Base-by-base conservation (phyloP, 495 filamentous ascomycete genomes). In the Zalerion maritima region DNA sequence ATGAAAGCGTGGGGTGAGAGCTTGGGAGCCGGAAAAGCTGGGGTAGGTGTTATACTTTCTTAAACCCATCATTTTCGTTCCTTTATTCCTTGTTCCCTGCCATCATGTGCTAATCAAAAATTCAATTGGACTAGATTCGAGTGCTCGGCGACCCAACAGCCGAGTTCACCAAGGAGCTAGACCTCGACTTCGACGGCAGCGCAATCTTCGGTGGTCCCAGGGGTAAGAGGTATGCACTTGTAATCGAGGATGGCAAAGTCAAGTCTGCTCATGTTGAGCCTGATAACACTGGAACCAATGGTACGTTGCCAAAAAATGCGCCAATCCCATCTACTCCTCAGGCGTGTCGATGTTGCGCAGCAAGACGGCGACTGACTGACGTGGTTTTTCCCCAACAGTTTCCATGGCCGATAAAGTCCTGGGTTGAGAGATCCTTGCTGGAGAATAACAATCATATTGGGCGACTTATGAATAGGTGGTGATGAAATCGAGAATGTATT, bases 71-170 rank as follows among this genome's bases (percentile, higher is more conserved):
- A 31, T 12, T 12, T 6, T 13, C 8, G 8, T 8, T 28, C 26
- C 17, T 9, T 5, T 11, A 24, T 14, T 25, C 14, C 18, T 10
- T 16, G 16, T 18, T 16, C 28, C n/a, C 13, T 9, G 18, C 6
- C 24, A 9, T 21, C 31, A 21, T 29, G 32, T 19, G 4, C 18
- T 21, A 5, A 22, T 30, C 5, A 8, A 12, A 11, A 10, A 11
- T 12, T n/a, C 14, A 11, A 8, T 23, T 8, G 21, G 14, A 13
- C 13, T 17, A 65, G 60, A 55, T 94, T 50, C 85, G 86, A 41
- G 94, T 92, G 64, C 65, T 97, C 11, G 87, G 79, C 34, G 89
- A 97, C 55, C 81, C 89, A 9, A 57, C 70, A n/a, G 78, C 65
- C 28, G 57, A 69, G 34, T 91, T 94, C 63, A 93, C 81, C 38